A percentile compares a stretch with the other conserved stretches of the same genome.
Conservation (phyloP, 2,329 filamentous ascomycete genomes). For the Nannizzia gypsea region DNA sequence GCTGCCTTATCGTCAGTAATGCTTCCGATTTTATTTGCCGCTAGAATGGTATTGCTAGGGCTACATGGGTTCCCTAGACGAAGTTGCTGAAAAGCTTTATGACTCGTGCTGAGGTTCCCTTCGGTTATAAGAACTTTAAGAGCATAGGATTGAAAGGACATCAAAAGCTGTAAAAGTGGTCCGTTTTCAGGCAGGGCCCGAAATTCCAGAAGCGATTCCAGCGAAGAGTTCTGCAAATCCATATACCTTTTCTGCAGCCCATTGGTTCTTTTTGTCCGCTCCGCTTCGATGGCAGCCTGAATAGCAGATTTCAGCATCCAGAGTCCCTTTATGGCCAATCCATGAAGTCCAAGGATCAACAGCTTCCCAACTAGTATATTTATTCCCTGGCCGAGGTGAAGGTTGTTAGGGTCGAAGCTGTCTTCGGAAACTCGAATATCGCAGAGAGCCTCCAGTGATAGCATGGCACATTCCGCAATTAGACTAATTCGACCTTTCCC, state of each 20-base stretch:
- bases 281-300: slow-evolving; percentile 21
- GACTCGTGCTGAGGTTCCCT: slow-evolving; percentile 22
- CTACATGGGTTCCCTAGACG: slow-evolving; percentile 26
- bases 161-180: slow-evolving; percentile 4
- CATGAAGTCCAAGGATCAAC: slow-evolving; percentile 30
- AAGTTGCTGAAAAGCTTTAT: slow-evolving; percentile 24
- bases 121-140: slow-evolving; percentile 29
- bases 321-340: slow-evolving; percentile 33
- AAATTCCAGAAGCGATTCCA: slow-evolving; percentile 20
- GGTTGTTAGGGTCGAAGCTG: slow-evolving; percentile 19
- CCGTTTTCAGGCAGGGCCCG: slow-evolving; percentile 4
- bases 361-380: slow-evolving; percentile 33
- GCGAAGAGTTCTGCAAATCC: not conserved
- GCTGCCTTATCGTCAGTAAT: slow-evolving; percentile 31
- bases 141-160: slow-evolving; percentile 30
- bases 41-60: slow-evolving; percentile 29
- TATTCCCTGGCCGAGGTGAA: slow-evolving; percentile 31
- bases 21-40: slow-evolving; percentile 26
- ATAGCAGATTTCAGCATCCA: slow-evolving; percentile 28
- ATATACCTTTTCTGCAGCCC: not conserved
- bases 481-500: slow-evolving; percentile 20
- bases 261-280: not conserved
- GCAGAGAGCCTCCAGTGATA: slow-evolving; percentile 30
- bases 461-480: slow-evolving; percentile 30
- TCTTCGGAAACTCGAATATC: slow-evolving; percentile 23